Evolutionary conservation across 371 early-diverging fungal species (phyloP).

Genomic region (Mortierella sp.): DNA sequence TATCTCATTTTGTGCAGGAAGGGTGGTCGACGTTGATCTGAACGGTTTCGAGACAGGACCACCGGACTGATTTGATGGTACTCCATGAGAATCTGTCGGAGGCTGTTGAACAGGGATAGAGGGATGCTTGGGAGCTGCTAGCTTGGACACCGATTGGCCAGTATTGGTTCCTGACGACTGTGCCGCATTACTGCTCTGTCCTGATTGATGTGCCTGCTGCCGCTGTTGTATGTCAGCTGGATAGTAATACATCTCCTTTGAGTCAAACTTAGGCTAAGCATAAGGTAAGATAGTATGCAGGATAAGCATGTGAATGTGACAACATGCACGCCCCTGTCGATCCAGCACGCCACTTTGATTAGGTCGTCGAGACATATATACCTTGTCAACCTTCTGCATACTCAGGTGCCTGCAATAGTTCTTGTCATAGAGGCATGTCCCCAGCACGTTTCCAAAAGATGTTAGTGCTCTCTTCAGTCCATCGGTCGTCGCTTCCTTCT

Average conservation of each 20-base stretch:
- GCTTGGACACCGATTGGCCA: too few relatives aligned
- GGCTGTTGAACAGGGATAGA: background rate
- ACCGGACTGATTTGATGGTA: background rate
- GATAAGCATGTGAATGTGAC: too few relatives aligned
- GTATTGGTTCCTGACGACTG: too few relatives aligned
- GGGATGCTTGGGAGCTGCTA: background rate
- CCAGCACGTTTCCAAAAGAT: constrained; percentile 94
- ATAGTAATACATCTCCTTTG: constrained; percentile 8
- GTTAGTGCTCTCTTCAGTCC: constrained; percentile 94
- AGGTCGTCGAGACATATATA: background rate
- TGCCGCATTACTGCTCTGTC: too few relatives aligned
- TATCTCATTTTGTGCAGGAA: too few relatives aligned
- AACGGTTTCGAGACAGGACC: too few relatives aligned
- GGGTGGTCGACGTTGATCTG: too few relatives aligned
- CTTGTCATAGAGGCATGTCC: constrained; percentile 98
- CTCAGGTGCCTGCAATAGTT: constrained; percentile 74
- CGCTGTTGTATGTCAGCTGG: constrained; percentile 6
- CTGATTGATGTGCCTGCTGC: background rate
- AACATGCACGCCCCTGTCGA: background rate
- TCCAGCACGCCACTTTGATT: background rate
- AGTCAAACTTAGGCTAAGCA: constrained; percentile 26
- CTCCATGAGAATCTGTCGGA: background rate
- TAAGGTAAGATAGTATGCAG: too few relatives aligned
- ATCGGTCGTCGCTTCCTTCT: constrained; percentile 98
- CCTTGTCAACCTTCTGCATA: constrained; percentile 28